Conservation (phyloP, 2,329 filamentous ascomycete species). For the Colletotrichum eleusines region DNA sequence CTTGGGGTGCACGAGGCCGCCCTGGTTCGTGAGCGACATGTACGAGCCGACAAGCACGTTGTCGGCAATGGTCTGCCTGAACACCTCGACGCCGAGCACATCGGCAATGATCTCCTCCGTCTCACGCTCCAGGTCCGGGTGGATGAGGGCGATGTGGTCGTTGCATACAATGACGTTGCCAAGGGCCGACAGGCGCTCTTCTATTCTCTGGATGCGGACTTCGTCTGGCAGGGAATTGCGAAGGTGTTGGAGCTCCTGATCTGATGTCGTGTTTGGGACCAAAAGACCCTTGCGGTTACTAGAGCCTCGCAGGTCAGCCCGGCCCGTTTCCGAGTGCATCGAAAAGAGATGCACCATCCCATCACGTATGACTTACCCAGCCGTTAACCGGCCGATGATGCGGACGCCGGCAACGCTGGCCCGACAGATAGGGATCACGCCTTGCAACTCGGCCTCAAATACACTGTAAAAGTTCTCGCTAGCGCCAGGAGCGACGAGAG, state of each 20-base stretch:
- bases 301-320: slow-evolving; percentile 37
- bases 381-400: slow-evolving; percentile 95
- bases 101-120: slow-evolving; percentile 99
- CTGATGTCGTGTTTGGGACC: slow-evolving; percentile 94
- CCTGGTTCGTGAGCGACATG: slow-evolving; percentile 96
- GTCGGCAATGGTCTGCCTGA: slow-evolving; percentile 94
- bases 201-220: slow-evolving; percentile 96
- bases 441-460: slow-evolving; percentile 97
- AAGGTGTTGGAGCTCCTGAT: slow-evolving; percentile 97
- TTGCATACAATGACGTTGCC: slow-evolving; percentile 98
- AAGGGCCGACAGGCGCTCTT: slow-evolving; percentile 94
- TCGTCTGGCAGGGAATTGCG: slow-evolving; percentile 92
- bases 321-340: not conserved
- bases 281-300: slow-evolving; percentile 97
- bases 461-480: slow-evolving; percentile 99
- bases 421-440: slow-evolving; percentile 96
- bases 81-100: slow-evolving; percentile 89
- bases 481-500: slow-evolving; percentile 91
- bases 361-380: slow-evolving; percentile 70
- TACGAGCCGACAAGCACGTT: slow-evolving; percentile 97
- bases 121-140: slow-evolving; percentile 96
- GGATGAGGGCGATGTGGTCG: slow-evolving; percentile 95
- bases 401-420: slow-evolving; percentile 96
- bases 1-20: slow-evolving; percentile 97
- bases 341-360: not conserved